phyloP scores from a whole-genome alignment of 1,139 yeast species.

The Yamadazyma diospyri region DNA sequence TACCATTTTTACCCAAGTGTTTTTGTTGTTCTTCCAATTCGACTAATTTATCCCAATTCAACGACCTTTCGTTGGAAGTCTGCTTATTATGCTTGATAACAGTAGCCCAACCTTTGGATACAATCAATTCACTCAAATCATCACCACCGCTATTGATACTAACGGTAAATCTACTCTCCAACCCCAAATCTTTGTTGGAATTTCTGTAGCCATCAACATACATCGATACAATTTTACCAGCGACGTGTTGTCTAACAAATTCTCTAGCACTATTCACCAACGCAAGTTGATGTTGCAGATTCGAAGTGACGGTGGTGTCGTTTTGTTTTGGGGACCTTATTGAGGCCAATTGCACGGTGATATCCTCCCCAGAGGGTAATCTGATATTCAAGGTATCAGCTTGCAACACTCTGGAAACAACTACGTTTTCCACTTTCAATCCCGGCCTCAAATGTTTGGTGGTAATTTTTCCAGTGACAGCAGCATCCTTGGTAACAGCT shows the following conservation, averaged over 20 bases:
- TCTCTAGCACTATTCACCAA: constrained; percentile 67
- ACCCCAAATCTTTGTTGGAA: constrained; percentile 52
- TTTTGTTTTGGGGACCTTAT: constrained; percentile 67
- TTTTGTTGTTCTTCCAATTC: constrained; percentile 67
- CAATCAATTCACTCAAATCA: constrained; percentile 62
- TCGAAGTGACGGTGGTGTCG: constrained; percentile 51
- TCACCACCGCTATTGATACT: constrained; percentile 42
- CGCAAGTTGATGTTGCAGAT: constrained; percentile 37
- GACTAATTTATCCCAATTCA: constrained; percentile 72
- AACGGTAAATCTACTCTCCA: constrained; percentile 66
- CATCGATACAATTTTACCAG: constrained; percentile 65
- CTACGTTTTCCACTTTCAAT: constrained; percentile 46
- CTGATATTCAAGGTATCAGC: constrained; percentile 65
- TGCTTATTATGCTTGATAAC: constrained; percentile 77
- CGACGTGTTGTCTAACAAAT: constrained; percentile 61
- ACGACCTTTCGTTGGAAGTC: constrained; percentile 63
- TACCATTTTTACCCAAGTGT: constrained; percentile 54
- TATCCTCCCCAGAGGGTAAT: constrained; percentile 46
- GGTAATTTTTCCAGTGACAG: constrained; percentile 12
- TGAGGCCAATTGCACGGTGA: constrained; percentile 71
- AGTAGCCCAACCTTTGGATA: constrained; percentile 68
- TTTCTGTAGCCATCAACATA: constrained; percentile 65
- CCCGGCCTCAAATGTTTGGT: constrained; percentile 39
- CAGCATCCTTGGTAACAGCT: constrained; percentile 17
- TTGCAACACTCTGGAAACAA: constrained; percentile 57